Conservation (phyloP, 768 basidiomycete species). For the Fomitopsis pulvina region DNA sequence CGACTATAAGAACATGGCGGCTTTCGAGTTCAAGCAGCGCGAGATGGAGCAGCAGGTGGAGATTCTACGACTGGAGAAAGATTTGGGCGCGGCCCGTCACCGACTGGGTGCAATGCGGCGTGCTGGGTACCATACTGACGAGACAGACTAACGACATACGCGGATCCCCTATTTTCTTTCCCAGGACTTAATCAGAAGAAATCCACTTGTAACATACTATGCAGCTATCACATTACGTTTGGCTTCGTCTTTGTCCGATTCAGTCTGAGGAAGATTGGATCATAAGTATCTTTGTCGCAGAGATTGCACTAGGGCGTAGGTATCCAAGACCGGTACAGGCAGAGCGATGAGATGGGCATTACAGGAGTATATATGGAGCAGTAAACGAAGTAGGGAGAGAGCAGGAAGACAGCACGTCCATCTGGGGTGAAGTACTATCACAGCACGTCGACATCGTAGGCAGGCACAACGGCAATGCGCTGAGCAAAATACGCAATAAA, state of each 20-base stretch:
- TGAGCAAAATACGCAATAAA: constrained; percentile 6
- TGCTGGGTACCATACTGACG: constrained; percentile 85
- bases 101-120: constrained; percentile 79
- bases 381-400: background rate
- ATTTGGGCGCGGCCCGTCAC: constrained; percentile 81
- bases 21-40: constrained; percentile 89
- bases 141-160: constrained; percentile 27
- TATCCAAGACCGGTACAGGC: background rate
- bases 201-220: constrained; percentile 2
- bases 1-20: constrained; percentile 87
- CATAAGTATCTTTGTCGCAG: background rate
- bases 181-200: background rate
- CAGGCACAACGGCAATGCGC: background rate
- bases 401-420: background rate
- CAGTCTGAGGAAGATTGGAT: too few relatives aligned
- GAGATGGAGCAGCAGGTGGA: constrained; percentile 99
- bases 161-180: too few relatives aligned
- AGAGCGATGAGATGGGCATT: background rate
- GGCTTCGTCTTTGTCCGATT: too few relatives aligned
- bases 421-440: background rate
- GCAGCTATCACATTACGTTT: too few relatives aligned
- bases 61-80: constrained; percentile 94
- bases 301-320: background rate
- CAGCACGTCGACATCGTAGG: background rate
- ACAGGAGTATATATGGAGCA: background rate